Evolutionary conservation across 192 early-diverging fungal species (phyloP).

Genomic region (Rhizophagus prolifer): DNA sequence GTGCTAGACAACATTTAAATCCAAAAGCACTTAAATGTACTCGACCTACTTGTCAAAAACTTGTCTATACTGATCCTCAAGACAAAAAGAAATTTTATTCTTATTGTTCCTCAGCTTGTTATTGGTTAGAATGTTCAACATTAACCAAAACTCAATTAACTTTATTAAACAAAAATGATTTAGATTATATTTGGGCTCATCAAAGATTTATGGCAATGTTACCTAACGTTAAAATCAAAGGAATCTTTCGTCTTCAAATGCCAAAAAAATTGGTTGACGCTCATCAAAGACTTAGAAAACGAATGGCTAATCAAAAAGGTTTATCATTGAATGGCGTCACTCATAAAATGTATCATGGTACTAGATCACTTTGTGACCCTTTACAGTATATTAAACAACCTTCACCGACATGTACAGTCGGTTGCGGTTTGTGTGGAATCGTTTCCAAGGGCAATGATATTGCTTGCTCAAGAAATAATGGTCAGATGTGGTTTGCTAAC

Average conservation of each 20-base stretch:
- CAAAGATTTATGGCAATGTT: not conserved
- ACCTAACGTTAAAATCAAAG: conserved; percentile 1
- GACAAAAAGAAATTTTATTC: not conserved
- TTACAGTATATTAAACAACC: not conserved
- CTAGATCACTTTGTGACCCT: not conserved
- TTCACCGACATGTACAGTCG: not conserved
- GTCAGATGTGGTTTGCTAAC: conserved; percentile 4
- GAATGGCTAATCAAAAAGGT: not conserved
- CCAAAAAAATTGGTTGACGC: not conserved
- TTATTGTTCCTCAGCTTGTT: not conserved
- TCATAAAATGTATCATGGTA: conserved; percentile 22
- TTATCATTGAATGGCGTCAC: not conserved
- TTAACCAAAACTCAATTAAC: not conserved
- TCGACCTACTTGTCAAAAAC: not conserved
- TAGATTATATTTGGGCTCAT: not conserved
- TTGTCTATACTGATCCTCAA: not conserved
- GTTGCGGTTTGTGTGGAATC: conserved; percentile 12
- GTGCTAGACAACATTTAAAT: not conserved
- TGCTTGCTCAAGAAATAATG: not conserved
- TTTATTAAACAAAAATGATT: not conserved
- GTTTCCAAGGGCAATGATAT: not conserved
- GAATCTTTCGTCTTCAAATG: conserved; percentile 16
- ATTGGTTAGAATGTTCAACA: not conserved
- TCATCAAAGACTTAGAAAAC: not conserved
- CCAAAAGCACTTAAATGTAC: not conserved